phyloP scores from a whole-genome alignment of 1,284 basidiomycete genomes.

The Rhodotorula sp. region DNA sequence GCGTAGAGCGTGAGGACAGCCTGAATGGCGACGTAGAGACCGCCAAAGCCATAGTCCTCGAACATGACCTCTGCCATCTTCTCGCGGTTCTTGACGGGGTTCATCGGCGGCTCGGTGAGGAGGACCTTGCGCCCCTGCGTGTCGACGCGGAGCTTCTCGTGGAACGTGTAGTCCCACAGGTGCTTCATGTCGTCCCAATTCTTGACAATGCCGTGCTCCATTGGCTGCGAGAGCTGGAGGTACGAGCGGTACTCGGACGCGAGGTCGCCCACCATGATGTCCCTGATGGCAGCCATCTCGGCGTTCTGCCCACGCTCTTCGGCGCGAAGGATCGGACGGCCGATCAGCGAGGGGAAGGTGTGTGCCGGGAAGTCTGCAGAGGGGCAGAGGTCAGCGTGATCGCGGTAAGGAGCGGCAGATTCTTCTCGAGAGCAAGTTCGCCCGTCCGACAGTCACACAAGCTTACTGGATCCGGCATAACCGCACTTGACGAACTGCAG shows the following conservation, averaged over 20 bases:
- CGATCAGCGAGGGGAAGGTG: slow-evolving; percentile 96
- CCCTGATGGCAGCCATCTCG: slow-evolving; percentile 70
- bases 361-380: slow-evolving; percentile 84
- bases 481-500: slow-evolving; percentile 94
- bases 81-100: slow-evolving; percentile 89
- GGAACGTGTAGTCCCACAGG: slow-evolving; percentile 98
- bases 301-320: slow-evolving; percentile 77
- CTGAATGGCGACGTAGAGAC: slow-evolving; percentile 97
- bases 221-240: slow-evolving; percentile 94
- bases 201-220: slow-evolving; percentile 98
- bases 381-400: slow-evolving; percentile 24
- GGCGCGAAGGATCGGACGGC: slow-evolving; percentile 92
- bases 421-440: not conserved
- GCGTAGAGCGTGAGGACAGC: slow-evolving; percentile 97
- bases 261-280: slow-evolving; percentile 71
- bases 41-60: slow-evolving; percentile 94
- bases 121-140: slow-evolving; percentile 86
- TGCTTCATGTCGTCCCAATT: slow-evolving; percentile 99
- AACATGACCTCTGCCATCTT: slow-evolving; percentile 99
- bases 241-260: slow-evolving; percentile 92
- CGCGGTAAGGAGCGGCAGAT: not conserved
- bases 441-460: not conserved
- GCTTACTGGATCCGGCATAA: slow-evolving; percentile 79
- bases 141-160: slow-evolving; percentile 89
- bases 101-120: slow-evolving; percentile 99